A percentile compares a stretch with the other conserved stretches of the same genome.
phyloP scores from a whole-genome alignment of 2,329 filamentous ascomycete species.

The Teratosphaeria viscida region DNA sequence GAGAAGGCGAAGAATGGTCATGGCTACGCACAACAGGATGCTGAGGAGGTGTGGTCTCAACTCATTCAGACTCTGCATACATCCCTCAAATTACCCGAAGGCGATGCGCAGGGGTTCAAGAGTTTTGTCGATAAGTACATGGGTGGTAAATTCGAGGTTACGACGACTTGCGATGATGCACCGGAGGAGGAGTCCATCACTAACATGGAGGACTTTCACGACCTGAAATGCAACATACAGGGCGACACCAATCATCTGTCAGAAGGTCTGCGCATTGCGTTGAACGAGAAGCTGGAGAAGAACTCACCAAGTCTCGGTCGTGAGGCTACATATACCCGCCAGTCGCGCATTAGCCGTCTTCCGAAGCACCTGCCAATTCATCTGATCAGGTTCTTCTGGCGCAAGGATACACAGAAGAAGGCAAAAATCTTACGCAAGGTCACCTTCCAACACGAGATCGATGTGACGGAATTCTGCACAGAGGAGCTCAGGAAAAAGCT shows the following conservation, averaged over 20 bases:
- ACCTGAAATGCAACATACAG: slow-evolving; percentile 93
- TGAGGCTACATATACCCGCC: slow-evolving; percentile 79
- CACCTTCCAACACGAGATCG: slow-evolving; percentile 85
- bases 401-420: slow-evolving; percentile 90
- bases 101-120: slow-evolving; percentile 43
- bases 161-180: slow-evolving; percentile 74
- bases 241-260: slow-evolving; percentile 76
- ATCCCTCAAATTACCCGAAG: slow-evolving; percentile 58
- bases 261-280: slow-evolving; percentile 72
- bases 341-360: slow-evolving; percentile 75
- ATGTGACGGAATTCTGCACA: slow-evolving; percentile 89
- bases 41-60: slow-evolving; percentile 96
- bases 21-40: slow-evolving; percentile 94
- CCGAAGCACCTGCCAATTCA: slow-evolving; percentile 95
- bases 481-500: slow-evolving; percentile 75
- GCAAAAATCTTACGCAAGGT: slow-evolving; percentile 99
- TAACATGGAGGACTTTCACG: slow-evolving; percentile 68
- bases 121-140: slow-evolving; percentile 72
- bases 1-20: slow-evolving; percentile 73
- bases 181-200: slow-evolving; percentile 62
- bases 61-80: slow-evolving; percentile 74
- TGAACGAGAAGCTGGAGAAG: slow-evolving; percentile 89
- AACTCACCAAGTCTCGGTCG: slow-evolving; percentile 65
- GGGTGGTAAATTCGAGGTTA: slow-evolving; percentile 67
- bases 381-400: slow-evolving; percentile 98